Percentiles rank a stretch among this genome's conserved stretches.
Evolutionary conservation across 192 early-diverging fungal species (phyloP).

Genomic region (Hyaloraphidium curvatum): DNA sequence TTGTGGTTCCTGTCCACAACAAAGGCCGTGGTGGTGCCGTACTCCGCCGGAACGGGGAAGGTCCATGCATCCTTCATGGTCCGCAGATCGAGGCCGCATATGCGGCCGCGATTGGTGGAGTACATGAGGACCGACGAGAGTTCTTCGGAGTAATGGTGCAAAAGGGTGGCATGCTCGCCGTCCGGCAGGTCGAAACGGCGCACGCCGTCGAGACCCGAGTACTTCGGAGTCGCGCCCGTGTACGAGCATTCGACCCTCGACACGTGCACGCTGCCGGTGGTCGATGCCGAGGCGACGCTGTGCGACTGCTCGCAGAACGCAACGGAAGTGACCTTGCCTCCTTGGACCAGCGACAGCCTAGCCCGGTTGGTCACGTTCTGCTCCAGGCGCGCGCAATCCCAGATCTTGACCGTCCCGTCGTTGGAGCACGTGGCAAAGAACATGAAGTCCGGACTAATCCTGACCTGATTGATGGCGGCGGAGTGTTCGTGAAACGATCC

Average conservation of each 20-base stretch:
- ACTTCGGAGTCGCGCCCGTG: constrained; percentile 31
- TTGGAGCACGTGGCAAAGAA: constrained; percentile 29
- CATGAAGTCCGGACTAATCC: constrained; percentile 22
- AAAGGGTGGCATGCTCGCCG: neutral
- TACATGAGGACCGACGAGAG: constrained; percentile 46
- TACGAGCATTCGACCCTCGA: constrained; percentile 28
- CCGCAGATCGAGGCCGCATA: constrained; percentile 50
- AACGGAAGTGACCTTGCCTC: constrained; percentile 53
- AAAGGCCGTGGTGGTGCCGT: constrained; percentile 49
- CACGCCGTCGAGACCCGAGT: neutral
- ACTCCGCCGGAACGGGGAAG: constrained; percentile 27
- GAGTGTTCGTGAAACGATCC: constrained; percentile 69
- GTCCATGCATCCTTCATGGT: constrained; percentile 49
- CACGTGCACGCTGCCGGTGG: constrained; percentile 65
- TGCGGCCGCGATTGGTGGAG: constrained; percentile 45
- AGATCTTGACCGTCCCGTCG: constrained; percentile 29
- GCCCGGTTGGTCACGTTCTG: constrained; percentile 69
- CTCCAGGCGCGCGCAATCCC: constrained; percentile 40
- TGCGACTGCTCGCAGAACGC: constrained; percentile 61
- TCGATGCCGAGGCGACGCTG: constrained; percentile 55
- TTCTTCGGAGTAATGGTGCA: constrained; percentile 14
- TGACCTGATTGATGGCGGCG: constrained; percentile 20
- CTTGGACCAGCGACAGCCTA: constrained; percentile 31
- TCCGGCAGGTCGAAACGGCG: too few relatives aligned
- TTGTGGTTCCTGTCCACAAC: constrained; percentile 32